Percentiles rank a stretch among this genome's conserved stretches.
Evolutionary conservation across 139 green algal genomes (phyloP).

Genomic region (Astrephomene gubernaculifera): DNA sequence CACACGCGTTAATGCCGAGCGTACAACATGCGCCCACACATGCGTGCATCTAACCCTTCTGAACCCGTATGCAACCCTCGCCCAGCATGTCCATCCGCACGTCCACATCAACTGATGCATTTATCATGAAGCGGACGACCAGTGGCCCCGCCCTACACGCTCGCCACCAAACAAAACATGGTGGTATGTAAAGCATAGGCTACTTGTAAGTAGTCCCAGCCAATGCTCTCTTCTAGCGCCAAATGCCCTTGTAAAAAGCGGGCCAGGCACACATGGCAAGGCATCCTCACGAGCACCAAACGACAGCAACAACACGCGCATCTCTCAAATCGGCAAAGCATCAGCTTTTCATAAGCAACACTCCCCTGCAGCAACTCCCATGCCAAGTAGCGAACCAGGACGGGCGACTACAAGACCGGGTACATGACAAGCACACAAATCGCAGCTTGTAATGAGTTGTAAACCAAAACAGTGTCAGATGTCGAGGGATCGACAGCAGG

Average conservation of each 20-base stretch:
- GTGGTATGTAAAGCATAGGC: not conserved
- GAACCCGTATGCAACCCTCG: not conserved
- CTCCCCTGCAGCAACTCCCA: not conserved
- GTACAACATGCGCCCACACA: not conserved
- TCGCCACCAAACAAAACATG: conserved; percentile 2
- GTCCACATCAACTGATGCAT: not conserved
- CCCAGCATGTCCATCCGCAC: not conserved
- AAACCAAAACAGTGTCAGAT: conserved; percentile 33
- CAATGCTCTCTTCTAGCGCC: conserved; percentile 7
- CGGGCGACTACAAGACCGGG: not conserved
- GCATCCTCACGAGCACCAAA: conserved; percentile 1
- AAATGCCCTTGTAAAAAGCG: conserved; percentile 14
- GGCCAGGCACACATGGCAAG: not conserved
- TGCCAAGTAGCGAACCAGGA: not conserved
- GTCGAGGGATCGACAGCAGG: no score
- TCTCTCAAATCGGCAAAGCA: not conserved
- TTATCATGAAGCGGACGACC: not conserved
- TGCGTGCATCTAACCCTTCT: not conserved
- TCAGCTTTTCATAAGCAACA: not conserved
- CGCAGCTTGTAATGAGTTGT: conserved; percentile 11
- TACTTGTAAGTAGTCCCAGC: conserved; percentile 12
- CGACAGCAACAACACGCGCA: not conserved
- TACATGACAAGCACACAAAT: conserved; percentile 22
- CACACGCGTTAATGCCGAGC: not conserved
- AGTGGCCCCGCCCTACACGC: not conserved